Evolutionary conservation across 306 rosid species (phyloP), one percentile per base, ranked within the genome.

Genomic region (Myrica gale): DNA sequence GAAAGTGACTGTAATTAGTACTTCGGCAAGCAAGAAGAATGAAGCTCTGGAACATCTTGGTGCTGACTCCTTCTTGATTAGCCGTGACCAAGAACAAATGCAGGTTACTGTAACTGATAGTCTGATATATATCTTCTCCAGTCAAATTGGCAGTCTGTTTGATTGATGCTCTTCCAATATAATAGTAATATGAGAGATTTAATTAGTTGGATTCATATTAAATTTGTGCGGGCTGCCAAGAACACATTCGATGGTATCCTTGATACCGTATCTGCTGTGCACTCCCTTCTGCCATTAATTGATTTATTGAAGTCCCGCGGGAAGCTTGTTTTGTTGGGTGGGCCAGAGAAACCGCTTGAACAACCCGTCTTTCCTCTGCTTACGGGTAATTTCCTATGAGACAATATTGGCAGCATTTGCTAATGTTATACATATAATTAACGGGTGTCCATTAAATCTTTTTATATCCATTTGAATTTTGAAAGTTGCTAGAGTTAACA

Each of bases 321-420:
- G 55, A 88, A 82, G 23, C 86, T 88, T 52, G 74, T 88, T 32
- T 7, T 86, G 87, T 26, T 88, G 1, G 90, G 90, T 51, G 76
- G 52, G 48, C 84, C 85, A 3, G 80, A 76, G 26, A 1, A 81
- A 73, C 82, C 90, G 47, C 47, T 78, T 9, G 87, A 88, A 20
- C 32, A 86, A 5, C 77, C 26, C 26, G 39, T 61, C n/a, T 7
- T 76, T 55, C 80, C 87, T 42, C 72, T 88, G 52, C 0, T 84
- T 3, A 0, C 0, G 13, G 86, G 88, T 84, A 71, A 55, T 39
- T 8, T 16, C 17, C 12, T 32, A 23, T 23, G 26, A 23, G 26
- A 23, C 26, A 23, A 23, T 23, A 23, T 23, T 23, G 26, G 26
- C 26, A 23, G 26, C 26, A 23, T 23, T 23, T 23, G 26, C 26